Base-by-base conservation (phyloP, 1,139 yeast genomes). In the Lodderomyces parapsilosis region DNA sequence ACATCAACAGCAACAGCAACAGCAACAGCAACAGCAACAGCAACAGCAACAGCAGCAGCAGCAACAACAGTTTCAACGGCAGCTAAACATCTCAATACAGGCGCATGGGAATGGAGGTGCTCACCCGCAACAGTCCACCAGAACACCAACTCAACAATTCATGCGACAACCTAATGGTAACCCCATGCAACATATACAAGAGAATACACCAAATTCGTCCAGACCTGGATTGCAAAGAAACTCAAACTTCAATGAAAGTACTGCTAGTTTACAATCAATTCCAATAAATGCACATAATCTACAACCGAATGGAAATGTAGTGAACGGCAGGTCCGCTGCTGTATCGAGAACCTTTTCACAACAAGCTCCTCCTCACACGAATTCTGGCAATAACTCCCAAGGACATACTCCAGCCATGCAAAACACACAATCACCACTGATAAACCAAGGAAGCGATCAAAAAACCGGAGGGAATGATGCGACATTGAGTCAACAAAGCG, bases 341-440 rank as follows among this genome's bases (percentile, higher is more conserved):
- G 6, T 13, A 30, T 15, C 33, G 15, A 6, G 37, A 22, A 34
- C 25, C 18, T 6, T 24, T 11, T 34, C 27, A 13, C 37, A 34
- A 8, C 25, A 34, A 13, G 13, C 37, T 6, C n/a, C 11, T n/a
- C 19, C 17, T n/a, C 47, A 42, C 38, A 36, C 49, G 2, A 43
- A 33, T 17, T 49, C 52, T 4, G 43, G 36, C 7, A 38, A 43
- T 7, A 48, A 43, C 23, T 44, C 50, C 3, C 54, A 46, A 25
- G 50, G 45, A 2, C 51, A 51, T 23, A 51, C 56, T 7, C 53
- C 55, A 5, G 47, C 42, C 13, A 45, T 51, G 44, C 45, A 43
- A 27, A 39, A 38, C 24, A 38, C 39, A 22, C 42, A 32, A 17
- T 43, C 35, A 3, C 39, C 30, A 24, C 40, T 24, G 2, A 4